Evolutionary conservation across 257 asterid genomes (phyloP), one percentile per base, ranked within the genome.

Genomic region (Salvia splendens): DNA sequence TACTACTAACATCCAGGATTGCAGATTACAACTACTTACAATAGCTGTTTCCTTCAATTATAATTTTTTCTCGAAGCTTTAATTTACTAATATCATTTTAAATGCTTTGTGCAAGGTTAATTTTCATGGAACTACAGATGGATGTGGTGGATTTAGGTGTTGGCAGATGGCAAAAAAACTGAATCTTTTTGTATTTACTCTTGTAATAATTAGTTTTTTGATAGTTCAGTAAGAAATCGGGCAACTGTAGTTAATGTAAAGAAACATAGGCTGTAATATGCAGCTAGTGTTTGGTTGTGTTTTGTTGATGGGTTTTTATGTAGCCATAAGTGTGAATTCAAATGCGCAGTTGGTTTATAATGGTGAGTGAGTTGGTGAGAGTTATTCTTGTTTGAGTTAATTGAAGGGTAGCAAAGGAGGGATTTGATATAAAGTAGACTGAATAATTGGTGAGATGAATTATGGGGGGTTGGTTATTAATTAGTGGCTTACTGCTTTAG

Each of bases 301-400:
- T 52, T 72, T 50, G 45, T 79, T 75, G 73, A 59, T 79, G 79
- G 75, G 73, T 63, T 77, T 66, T 72, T 58, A 49, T 66, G 75
- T 63, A 38, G 64, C 67, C 60, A 52, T 58, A 61, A 68, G 11
- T 78, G 66, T 71, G 84, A 74, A 79, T 63, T 67, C 30, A 24
- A 24, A 24, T 24, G 30, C 30, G 30, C 30, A 24, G 30, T 24
- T 24, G 30, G 30, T 24, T 24, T 24, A 24, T 24, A 24, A 24
- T 24, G 30, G 30, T 0, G 30, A 1, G 2, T 24, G 30, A 24
- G 30, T 24, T 24, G 30, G 30, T 24, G 30, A 24, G 30, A 24
- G 30, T 24, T 24, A 75, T 46, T 69, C 46, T 59, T 48, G 5
- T n/a, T 40, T 63, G 48, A 7, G 38, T 30, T 70, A 33, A 24